These are phyloP conservation scores for Tetrahymena elliotti DNA, from an alignment of 73 alveolate species.

Conservation along the genomic window DNA sequence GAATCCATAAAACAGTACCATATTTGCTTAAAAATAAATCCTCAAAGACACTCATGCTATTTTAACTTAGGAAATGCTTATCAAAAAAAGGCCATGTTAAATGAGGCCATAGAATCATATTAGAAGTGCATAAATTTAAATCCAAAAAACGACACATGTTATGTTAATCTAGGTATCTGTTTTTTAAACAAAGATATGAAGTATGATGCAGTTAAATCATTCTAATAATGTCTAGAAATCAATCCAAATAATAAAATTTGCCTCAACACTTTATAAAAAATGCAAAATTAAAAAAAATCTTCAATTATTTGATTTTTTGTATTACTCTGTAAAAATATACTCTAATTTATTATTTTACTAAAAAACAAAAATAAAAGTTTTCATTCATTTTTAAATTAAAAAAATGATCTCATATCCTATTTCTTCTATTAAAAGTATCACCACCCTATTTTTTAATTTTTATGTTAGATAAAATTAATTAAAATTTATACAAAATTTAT, in stretches of 20 bases:
- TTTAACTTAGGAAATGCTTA: background rate
- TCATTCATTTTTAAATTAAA: too few species aligned
- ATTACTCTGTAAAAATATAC: too few species aligned
- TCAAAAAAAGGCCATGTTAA: background rate
- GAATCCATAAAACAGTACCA: background rate
- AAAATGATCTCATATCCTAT: too few species aligned
- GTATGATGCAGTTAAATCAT: background rate
- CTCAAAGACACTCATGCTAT: background rate
- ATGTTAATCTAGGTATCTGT: background rate
- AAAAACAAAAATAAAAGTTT: too few species aligned
- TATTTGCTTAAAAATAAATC: background rate
- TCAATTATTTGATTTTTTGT: too few species aligned
- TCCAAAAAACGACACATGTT: background rate
- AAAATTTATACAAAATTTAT: too few species aligned
- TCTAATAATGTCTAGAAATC: background rate
- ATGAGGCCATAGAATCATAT: background rate
- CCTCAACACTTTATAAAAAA: too few species aligned
- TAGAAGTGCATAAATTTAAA: background rate
- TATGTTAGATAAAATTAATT: too few species aligned
- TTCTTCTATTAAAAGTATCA: too few species aligned
- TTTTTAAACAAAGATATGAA: background rate
- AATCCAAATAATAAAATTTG: background rate
- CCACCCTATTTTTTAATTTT: too few species aligned
- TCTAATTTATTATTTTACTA: too few species aligned
- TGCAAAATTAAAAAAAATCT: background rate